phyloP scores from a whole-genome alignment of 2,329 filamentous ascomycete species.

The Fusarium sacchari region DNA sequence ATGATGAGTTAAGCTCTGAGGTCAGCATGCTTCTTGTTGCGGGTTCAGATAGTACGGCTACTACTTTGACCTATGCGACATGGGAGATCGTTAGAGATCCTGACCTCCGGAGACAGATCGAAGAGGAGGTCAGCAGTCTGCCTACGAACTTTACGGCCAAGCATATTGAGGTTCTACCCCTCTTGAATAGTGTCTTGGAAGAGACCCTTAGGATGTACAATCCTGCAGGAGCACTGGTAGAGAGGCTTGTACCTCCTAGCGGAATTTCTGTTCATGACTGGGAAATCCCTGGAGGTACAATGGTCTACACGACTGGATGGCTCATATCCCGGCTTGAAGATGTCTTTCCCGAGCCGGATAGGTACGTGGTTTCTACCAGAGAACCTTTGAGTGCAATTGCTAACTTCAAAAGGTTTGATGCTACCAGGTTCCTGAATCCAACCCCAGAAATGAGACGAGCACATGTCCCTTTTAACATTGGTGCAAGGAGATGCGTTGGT shows the following conservation, averaged over 20 bases:
- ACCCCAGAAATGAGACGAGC: not conserved
- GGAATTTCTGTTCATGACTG: not conserved
- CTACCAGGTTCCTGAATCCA: not conserved
- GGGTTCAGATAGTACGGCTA: slow-evolving; percentile 11
- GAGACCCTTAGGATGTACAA: slow-evolving; percentile 3
- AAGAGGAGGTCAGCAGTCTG: not conserved
- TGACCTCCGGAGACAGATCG: not conserved
- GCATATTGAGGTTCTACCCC: not conserved
- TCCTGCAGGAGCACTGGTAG: not conserved
- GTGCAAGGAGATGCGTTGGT: not conserved
- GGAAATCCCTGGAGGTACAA: not conserved
- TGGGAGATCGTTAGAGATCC: not conserved
- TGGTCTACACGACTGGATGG: slow-evolving; percentile 14
- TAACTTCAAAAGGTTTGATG: not conserved
- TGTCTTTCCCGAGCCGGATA: not conserved
- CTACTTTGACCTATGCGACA: slow-evolving; percentile 1
- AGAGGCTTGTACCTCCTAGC: not conserved
- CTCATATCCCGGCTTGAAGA: slow-evolving; percentile 1
- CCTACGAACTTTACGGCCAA: not conserved
- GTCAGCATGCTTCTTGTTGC: slow-evolving; percentile 7
- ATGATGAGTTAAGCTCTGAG: slow-evolving; percentile 10
- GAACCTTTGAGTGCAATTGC: accelerated
- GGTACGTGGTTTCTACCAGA: accelerated
- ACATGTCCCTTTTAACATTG: slow-evolving; percentile 8
- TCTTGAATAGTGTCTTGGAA: not conserved